Evolutionary conservation across 1,284 basidiomycete genomes (phyloP), one percentile per base, ranked within the genome.

Genomic region (Malassezia dermatis): DNA sequence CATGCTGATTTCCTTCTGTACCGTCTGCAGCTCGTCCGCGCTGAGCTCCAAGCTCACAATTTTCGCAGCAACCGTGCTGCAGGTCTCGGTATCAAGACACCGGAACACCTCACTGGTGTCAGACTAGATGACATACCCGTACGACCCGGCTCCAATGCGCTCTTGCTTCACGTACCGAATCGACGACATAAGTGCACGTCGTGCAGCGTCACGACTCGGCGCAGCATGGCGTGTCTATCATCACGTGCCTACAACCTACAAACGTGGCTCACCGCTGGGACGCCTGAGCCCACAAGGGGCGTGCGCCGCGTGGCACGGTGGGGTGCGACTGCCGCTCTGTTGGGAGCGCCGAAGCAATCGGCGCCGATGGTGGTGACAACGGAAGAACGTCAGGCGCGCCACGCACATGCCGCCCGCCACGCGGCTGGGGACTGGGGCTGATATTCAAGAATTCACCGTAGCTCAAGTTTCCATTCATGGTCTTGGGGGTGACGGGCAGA

Each of bases 11-110:
- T 99, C 94, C 75, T 94, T 89, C 70, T 98, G 93, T 57, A 99
- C 96, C 77, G 98, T 93, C 76, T 95, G 91, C 75, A 98, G 95
- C 79, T 99, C 94, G 73, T 99, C 94, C 76, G 96, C 93, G 48
- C 93, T 91, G 69, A 88, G 89, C 77, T 99, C 93, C 32, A 99
- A 82, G 78, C 98, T 90, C 75, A 98, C 96, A 65, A 96, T 91
- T 82, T 96, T 95, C 79, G 95, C 94, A 12, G 71, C 72, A 8
- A 75, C 73, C 17, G 61, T 62, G 28, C 59, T 45, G n/a, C 69
- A 42, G 1, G 65, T 66, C 34, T 61, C 47, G 28, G 64, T 67
- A 31, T 66, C 66, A 40, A 66, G 63, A 19, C 65, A 70, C 24
- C 70, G 70, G 59, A 66, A 73, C 23, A 73, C 71, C 55, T 73